These are phyloP conservation scores for Collybia sordida DNA, from an alignment of 768 basidiomycete genomes.

Conservation along the genomic window DNA sequence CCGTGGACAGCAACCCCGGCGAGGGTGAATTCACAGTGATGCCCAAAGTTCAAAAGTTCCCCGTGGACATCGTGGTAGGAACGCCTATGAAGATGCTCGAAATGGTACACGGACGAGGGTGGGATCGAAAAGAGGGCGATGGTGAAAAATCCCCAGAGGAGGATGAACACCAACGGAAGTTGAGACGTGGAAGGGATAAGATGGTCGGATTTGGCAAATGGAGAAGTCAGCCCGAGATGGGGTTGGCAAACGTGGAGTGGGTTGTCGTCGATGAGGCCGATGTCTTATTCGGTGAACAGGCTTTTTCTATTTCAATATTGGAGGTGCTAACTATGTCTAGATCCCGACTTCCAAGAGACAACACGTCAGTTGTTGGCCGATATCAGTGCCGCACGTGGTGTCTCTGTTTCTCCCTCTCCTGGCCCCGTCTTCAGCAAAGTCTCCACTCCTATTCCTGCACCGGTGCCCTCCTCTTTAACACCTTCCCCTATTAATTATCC, in stretches of 20 bases:
- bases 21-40: conserved; percentile 18
- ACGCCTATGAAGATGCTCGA: conserved; percentile 67
- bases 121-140: conserved; percentile 38
- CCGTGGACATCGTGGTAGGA: conserved; percentile 57
- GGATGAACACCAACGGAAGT: conserved; percentile 21
- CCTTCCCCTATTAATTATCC: conserved; percentile 52
- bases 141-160: conserved; percentile 18
- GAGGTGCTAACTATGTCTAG: conserved; percentile 34
- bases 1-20: conserved; percentile 13
- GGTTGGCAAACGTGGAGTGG: conserved; percentile 78
- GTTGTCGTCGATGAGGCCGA: conserved; percentile 92
- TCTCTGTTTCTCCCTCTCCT: conserved; percentile 33
- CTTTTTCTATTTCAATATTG: neutral
- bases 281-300: conserved; percentile 69
- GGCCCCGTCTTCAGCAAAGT: conserved; percentile 14
- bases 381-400: conserved; percentile 62
- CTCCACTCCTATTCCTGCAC: conserved; percentile 16
- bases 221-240: conserved; percentile 53
- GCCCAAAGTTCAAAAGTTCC: conserved; percentile 14
- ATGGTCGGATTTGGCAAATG: conserved; percentile 37
- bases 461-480: conserved; percentile 8
- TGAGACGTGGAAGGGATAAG: conserved; percentile 34
- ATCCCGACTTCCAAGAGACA: conserved; percentile 78
- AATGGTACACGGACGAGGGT: conserved; percentile 52
- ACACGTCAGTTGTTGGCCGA: conserved; percentile 72